Percentiles rank a stretch among this genome's conserved stretches.
Conservation (phyloP, 2,329 filamentous ascomycete genomes). For the Penicillium brevicompactum region DNA sequence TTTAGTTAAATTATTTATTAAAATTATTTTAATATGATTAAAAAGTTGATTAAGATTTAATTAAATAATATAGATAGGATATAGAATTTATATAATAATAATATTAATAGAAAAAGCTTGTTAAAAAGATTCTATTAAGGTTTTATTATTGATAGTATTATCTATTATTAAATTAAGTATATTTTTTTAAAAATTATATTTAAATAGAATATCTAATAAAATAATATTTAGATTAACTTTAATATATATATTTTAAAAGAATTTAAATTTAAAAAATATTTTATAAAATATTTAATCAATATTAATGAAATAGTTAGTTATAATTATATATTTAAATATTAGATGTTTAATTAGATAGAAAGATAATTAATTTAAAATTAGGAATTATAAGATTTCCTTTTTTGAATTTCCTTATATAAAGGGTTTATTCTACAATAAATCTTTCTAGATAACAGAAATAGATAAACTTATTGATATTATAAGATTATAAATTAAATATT, state of each 20-base stretch:
- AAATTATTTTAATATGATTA: too few relatives aligned
- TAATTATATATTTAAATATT: too few relatives aligned
- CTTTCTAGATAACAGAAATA: not conserved
- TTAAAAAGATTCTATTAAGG: not conserved
- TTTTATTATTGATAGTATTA: too few relatives aligned
- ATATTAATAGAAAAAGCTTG: not conserved
- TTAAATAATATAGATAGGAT: slow-evolving; percentile 10
- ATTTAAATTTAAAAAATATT: too few relatives aligned
- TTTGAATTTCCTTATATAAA: not conserved
- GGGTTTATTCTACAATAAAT: too few relatives aligned
- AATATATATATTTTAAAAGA: too few relatives aligned
- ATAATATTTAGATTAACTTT: not conserved
- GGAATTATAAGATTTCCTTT: too few relatives aligned
- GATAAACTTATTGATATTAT: not conserved
- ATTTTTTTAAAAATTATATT: too few relatives aligned
- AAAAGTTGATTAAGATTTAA: not conserved
- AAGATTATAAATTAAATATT: too few relatives aligned
- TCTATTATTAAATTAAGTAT: too few relatives aligned
- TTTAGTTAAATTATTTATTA: too few relatives aligned
- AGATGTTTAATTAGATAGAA: not conserved
- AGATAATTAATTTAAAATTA: not conserved
- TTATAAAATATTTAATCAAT: not conserved
- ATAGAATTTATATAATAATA: slow-evolving; percentile 5
- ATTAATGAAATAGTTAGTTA: slow-evolving; percentile 8
- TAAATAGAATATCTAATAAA: not conserved